Percentiles rank a stretch among this genome's conserved stretches.
Evolutionary conservation across 805 yeast genomes (phyloP).

Genomic region (Debaryomyces maramus): DNA sequence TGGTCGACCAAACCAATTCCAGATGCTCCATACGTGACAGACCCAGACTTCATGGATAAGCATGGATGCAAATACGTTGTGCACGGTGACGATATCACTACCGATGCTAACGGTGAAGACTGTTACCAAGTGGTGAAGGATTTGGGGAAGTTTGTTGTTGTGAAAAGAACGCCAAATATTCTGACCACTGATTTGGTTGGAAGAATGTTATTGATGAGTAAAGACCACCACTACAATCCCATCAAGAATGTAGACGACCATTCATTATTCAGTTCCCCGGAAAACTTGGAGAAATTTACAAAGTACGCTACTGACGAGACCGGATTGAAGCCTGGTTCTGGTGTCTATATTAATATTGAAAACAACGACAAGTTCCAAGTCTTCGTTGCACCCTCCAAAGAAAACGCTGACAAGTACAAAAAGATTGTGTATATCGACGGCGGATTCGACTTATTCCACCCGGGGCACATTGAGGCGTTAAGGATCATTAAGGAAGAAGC

Average conservation of each 20-base stretch:
- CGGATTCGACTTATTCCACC: slow-evolving; percentile 87
- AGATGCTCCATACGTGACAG: slow-evolving; percentile 92
- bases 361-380: slow-evolving; percentile 24
- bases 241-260: slow-evolving; percentile 25
- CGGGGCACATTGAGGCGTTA: slow-evolving; percentile 84
- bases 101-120: slow-evolving; percentile 94
- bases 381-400: slow-evolving; percentile 36
- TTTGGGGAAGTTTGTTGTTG: slow-evolving; percentile 83
- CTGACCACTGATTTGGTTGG: slow-evolving; percentile 94
- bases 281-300: slow-evolving; percentile 42
- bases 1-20: slow-evolving; percentile 78
- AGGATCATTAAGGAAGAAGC: slow-evolving; percentile 46
- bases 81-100: slow-evolving; percentile 97
- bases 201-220: slow-evolving; percentile 68
- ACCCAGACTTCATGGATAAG: slow-evolving; percentile 72
- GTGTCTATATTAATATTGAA: slow-evolving; percentile 48
- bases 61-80: slow-evolving; percentile 87
- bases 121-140: slow-evolving; percentile 85
- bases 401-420: slow-evolving; percentile 14
- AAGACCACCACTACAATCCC: slow-evolving; percentile 53
- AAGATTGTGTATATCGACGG: slow-evolving; percentile 66
- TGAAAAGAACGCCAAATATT: slow-evolving; percentile 89
- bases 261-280: slow-evolving; percentile 30
- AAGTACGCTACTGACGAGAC: slow-evolving; percentile 63
- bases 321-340: slow-evolving; percentile 59